Evolutionary conservation across 495 filamentous ascomycete species (phyloP), one percentile per base, ranked within the genome.

Genomic region (Talaromyces wortmannii): DNA sequence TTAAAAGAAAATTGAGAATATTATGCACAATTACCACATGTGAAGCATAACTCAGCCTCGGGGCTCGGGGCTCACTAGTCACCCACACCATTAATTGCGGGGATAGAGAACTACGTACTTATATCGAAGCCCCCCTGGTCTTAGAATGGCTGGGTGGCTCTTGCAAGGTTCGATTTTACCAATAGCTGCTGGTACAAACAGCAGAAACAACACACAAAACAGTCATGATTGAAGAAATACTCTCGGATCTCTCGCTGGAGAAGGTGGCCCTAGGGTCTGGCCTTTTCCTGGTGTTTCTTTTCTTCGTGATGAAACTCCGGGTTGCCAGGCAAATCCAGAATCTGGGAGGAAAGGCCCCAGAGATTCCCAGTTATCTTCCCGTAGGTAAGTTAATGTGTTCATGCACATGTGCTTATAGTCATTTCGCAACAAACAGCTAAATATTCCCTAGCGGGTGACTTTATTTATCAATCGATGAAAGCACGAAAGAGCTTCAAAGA

Each of bases 401-500:
- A 23, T 23, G 23, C 23, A 23, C 23, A 46, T 6, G 15, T 7
- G 2, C 52, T 11, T 46, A 10, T 31, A 31, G 17, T 16, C 23
- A 32, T 29, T 3, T 7, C 6, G 11, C 6, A 33, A 6, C 61
- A 68, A 52, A 60, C 30, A 18, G 46, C 31, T 54, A 52, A 47
- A 8, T 32, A 12, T 0, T 5, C 61, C 4, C 23, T 23, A 88
- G 87, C 83, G 47, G 53, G 91, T 45, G 86, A 87, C 63, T 72
- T 86, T 45, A 68, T 92, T 42, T 70, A 70, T 59, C 61, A 67
- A 1, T 75, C 76, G 23, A 61, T 88, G 13, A 56, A 64, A n/a
- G 72, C 77, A 33, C 76, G 79, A 13, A 69, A 71, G 53, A 63
- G 64, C 0, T 60, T 88, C 60, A 61, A 71, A 31, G 84, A 84